Conservation (phyloP, 2,329 filamentous ascomycete genomes). For the Chalaropsis thielavioides region DNA sequence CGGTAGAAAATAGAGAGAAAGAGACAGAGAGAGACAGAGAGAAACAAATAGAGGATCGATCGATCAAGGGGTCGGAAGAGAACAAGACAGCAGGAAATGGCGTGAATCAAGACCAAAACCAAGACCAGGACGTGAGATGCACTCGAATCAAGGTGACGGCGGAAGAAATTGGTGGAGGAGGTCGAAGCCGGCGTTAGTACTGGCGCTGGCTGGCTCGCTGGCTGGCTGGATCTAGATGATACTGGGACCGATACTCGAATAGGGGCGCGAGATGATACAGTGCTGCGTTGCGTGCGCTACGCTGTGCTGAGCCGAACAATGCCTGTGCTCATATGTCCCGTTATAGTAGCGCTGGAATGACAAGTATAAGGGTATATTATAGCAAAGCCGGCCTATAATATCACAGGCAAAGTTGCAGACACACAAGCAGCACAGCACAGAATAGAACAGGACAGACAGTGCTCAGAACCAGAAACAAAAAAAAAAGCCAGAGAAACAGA, state of each 20-base stretch:
- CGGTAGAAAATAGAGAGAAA: neutral
- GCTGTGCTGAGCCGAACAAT: slow-evolving; percentile 1
- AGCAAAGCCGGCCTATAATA: slow-evolving; percentile 11
- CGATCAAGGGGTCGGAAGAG: neutral
- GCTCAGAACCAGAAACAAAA: neutral
- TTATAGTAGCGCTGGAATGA: neutral
- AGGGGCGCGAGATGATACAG: neutral
- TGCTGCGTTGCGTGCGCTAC: neutral
- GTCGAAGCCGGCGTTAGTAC: neutral
- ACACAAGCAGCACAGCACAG: neutral
- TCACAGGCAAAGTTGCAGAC: neutral
- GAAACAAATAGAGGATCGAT: neutral
- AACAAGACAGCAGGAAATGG: neutral
- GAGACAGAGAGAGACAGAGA: neutral
- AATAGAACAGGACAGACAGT: neutral
- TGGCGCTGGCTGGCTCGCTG: neutral
- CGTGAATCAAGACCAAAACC: neutral
- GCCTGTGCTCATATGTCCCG: slow-evolving; percentile 1
- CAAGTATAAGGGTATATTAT: neutral
- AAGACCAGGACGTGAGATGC: neutral
- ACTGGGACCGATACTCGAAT: neutral
- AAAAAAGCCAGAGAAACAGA: neutral
- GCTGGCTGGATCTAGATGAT: neutral
- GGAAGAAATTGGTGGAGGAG: neutral
- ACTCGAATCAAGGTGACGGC: neutral